Evolutionary conservation across 306 rosid genomes (phyloP).

Genomic region (Fagus crenata): DNA sequence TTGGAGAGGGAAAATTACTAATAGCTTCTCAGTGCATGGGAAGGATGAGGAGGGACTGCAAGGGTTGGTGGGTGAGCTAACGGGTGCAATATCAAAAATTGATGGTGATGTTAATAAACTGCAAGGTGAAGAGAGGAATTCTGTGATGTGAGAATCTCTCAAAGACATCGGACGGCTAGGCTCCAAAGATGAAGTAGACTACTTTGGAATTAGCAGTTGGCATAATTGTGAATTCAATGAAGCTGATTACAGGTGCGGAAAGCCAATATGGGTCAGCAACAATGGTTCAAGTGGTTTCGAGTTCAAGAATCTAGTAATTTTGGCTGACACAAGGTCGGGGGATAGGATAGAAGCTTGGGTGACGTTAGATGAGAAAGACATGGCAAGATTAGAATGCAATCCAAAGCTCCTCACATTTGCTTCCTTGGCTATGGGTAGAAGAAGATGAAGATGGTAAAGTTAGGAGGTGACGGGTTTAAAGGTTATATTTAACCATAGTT

Average conservation of each 20-base stretch:
- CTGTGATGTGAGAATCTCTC: conserved; percentile 11
- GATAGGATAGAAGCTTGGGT: conserved; percentile 44
- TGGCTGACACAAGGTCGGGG: conserved; percentile 26
- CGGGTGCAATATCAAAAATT: conserved; percentile 24
- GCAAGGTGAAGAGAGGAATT: conserved; percentile 13
- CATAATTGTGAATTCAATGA: conserved; percentile 31
- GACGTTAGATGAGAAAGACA: conserved; percentile 31
- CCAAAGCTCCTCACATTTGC: conserved; percentile 17
- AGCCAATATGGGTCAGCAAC: conserved; percentile 36
- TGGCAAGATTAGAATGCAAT: conserved; percentile 22
- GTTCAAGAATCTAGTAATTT: conserved; percentile 24
- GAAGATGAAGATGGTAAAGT: too few species aligned
- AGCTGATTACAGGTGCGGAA: conserved; percentile 43
- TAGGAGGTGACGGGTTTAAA: too few species aligned
- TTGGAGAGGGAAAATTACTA: conserved; percentile 35
- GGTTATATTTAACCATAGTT: too few species aligned
- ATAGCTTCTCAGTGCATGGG: conserved; percentile 26
- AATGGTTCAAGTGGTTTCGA: conserved; percentile 13
- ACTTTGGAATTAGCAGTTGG: conserved; percentile 45
- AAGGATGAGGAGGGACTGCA: conserved; percentile 27
- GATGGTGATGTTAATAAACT: conserved; percentile 20
- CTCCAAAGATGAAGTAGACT: conserved; percentile 9
- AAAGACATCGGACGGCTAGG: conserved; percentile 17
- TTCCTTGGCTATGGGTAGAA: not conserved
- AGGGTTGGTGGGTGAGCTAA: conserved; percentile 35